phyloP scores from a whole-genome alignment of 371 early-diverging fungal species.

The Phascolomyces articulosus region DNA sequence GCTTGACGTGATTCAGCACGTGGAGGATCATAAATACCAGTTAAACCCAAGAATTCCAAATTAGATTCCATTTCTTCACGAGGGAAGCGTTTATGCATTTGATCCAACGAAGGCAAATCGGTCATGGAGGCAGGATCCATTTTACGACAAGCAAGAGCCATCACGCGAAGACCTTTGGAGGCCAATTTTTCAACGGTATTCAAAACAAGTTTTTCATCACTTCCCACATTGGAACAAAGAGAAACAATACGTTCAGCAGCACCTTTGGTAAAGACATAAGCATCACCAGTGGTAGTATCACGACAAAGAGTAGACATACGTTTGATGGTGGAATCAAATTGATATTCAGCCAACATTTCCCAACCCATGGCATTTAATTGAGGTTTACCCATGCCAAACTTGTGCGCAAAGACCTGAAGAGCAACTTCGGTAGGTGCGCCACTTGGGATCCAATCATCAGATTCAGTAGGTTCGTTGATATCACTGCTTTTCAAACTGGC shows the following conservation, averaged over 20 bases:
- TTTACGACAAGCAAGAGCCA: constrained; percentile 60
- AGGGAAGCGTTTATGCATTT: constrained; percentile 33
- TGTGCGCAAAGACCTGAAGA: constrained; percentile 72
- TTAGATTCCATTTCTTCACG: constrained; percentile 64
- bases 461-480: constrained; percentile 22
- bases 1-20: constrained; percentile 71
- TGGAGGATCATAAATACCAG: constrained; percentile 92
- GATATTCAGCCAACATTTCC: constrained; percentile 71
- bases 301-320: constrained; percentile 64
- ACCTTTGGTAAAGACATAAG: constrained; percentile 66
- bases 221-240: constrained; percentile 18
- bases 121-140: constrained; percentile 19
- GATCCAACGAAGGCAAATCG: constrained; percentile 35
- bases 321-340: constrained; percentile 80
- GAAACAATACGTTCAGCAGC: constrained; percentile 59
- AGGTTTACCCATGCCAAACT: constrained; percentile 64
- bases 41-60: constrained; percentile 82
- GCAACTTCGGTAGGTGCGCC: constrained; percentile 55
- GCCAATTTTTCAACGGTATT: constrained; percentile 27
- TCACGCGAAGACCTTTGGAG: constrained; percentile 51
- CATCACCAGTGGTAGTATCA: constrained; percentile 37
- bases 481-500: constrained; percentile 24
- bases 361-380: constrained; percentile 44
- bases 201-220: constrained; percentile 21
- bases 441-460: constrained; percentile 24